phyloP scores from a whole-genome alignment of 805 yeast species.

The Candida coleopterorum region DNA sequence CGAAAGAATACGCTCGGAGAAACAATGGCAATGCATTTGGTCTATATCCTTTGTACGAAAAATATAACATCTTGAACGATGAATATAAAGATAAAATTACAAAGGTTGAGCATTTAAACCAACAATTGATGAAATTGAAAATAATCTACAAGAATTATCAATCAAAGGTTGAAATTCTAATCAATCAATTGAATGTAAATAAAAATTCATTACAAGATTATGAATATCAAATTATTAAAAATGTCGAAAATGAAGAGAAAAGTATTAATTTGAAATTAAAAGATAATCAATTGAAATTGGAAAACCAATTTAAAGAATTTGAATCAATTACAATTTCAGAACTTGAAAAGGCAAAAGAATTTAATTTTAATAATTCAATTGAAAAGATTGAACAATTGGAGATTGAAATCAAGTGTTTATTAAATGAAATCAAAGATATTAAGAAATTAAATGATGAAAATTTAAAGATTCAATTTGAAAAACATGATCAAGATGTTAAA shows the following conservation, averaged over 20 bases:
- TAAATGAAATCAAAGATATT: conserved; percentile 10
- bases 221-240: conserved; percentile 17
- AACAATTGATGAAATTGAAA: conserved; percentile 7
- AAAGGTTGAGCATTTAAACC: conserved; percentile 1
- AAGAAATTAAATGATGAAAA: conserved; percentile 14
- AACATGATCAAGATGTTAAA: conserved; percentile 20
- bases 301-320: conserved; percentile 25
- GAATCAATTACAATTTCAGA: conserved; percentile 32
- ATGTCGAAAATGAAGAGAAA: conserved; percentile 26
- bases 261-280: conserved; percentile 23
- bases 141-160: conserved; percentile 1
- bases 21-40: too few relatives aligned
- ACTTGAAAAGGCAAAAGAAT: conserved; percentile 21
- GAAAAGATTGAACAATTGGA: conserved; percentile 16
- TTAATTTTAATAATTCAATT: conserved; percentile 17
- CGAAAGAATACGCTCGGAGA: not conserved
- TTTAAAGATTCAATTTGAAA: conserved; percentile 17
- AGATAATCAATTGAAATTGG: conserved; percentile 23
- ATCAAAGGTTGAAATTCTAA: conserved; percentile 2
- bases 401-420: conserved; percentile 8
- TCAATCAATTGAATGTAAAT: not conserved
- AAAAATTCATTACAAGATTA: not conserved
- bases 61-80: conserved; percentile 6
- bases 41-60: conserved; percentile 1
- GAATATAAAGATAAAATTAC: conserved; percentile 1